Conservation (phyloP, 306 rosid genomes). For the Chamaecrista fasciculata region DNA sequence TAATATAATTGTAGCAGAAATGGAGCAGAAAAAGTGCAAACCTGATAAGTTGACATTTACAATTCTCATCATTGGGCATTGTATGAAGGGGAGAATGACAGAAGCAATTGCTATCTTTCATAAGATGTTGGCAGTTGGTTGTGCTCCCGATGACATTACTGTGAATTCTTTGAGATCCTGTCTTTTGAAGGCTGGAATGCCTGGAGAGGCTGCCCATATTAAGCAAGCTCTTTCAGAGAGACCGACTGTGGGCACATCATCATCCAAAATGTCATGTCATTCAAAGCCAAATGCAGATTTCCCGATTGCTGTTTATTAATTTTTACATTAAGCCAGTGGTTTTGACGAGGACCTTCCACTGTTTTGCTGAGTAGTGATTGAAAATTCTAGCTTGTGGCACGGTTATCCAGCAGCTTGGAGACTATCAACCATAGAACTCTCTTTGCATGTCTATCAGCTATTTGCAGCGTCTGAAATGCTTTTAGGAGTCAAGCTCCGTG, state of each 20-base stretch:
- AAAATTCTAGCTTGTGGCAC: conserved; percentile 14
- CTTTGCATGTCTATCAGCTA: neutral
- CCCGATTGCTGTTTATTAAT: conserved; percentile 44
- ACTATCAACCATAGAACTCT: conserved; percentile 10
- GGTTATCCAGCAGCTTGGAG: conserved; percentile 25
- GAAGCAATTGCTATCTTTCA: conserved; percentile 72
- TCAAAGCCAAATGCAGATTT: conserved; percentile 40
- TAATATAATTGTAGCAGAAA: conserved; percentile 59
- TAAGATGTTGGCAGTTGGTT: conserved; percentile 67
- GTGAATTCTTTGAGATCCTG: conserved; percentile 62
- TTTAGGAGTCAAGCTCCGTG: neutral
- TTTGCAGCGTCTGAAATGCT: conserved; percentile 6
- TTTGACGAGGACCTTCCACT: conserved; percentile 1
- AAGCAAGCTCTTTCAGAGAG: conserved; percentile 41
- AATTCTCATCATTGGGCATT: conserved; percentile 80
- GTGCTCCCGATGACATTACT: conserved; percentile 70
- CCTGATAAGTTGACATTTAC: conserved; percentile 82
- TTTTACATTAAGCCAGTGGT: neutral
- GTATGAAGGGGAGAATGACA: conserved; percentile 77
- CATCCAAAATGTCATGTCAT: conserved; percentile 24
- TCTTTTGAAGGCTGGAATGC: conserved; percentile 86
- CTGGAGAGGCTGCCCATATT: conserved; percentile 59
- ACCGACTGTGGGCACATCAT: conserved; percentile 26
- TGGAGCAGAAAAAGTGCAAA: conserved; percentile 65
- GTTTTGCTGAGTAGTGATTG: conserved; percentile 21